A percentile compares a stretch with the other conserved stretches of the same genome.
phyloP scores from a whole-genome alignment of 2,329 filamentous ascomycete genomes.

The Fusarium chuoi region DNA sequence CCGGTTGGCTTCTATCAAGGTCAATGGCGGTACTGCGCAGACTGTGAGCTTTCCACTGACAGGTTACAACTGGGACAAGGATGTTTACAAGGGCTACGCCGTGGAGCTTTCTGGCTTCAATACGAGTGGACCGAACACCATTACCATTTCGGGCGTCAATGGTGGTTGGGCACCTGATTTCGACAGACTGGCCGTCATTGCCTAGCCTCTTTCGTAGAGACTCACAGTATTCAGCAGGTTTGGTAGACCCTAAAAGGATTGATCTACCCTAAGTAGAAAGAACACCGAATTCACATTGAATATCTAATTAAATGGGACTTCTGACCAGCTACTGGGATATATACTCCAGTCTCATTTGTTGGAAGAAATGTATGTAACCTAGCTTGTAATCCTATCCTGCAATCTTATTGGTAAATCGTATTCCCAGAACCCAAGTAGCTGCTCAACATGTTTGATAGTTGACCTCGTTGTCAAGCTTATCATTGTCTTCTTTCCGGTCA shows the following conservation, averaged over 20 bases:
- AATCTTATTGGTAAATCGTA: not conserved
- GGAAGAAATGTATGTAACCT: not conserved
- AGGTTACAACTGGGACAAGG: not conserved
- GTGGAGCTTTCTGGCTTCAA: not conserved
- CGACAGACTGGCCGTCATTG: not conserved
- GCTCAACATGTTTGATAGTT: not conserved
- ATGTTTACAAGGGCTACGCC: not conserved
- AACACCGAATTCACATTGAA: too few species aligned
- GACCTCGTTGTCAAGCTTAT: not conserved
- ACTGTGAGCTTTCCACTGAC: not conserved
- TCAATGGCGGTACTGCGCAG: not conserved
- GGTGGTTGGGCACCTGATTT: not conserved
- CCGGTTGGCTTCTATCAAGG: not conserved
- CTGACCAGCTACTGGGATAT: not conserved
- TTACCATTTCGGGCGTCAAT: not conserved
- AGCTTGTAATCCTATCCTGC: not conserved
- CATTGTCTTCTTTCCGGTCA: not conserved
- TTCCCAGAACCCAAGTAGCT: constrained; percentile 4
- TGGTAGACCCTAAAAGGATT: too few species aligned
- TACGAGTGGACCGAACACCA: not conserved
- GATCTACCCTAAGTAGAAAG: too few species aligned
- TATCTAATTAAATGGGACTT: too few species aligned
- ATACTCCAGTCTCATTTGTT: fast-evolving
- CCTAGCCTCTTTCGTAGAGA: too few species aligned
- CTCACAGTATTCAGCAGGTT: too few species aligned